Base-by-base conservation (phyloP, 306 rosid species). In the Dryas drummondii region DNA sequence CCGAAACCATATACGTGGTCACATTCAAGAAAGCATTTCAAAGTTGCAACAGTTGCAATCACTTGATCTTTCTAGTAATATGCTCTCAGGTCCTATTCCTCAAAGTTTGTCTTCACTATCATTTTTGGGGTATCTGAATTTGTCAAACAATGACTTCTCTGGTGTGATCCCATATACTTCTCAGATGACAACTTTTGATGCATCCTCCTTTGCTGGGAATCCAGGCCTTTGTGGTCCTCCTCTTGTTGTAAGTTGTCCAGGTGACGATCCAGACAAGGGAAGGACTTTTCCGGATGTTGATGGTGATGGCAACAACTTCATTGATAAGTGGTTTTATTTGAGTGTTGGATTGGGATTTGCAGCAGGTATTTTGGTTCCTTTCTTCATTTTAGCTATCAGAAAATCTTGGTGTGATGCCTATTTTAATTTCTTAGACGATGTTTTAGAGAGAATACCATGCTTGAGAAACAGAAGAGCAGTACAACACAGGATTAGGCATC, bases 281-380 rank as follows among this genome's bases (percentile, higher is more conserved):
- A 16, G 16, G n/a, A 4, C n/a, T 10, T 0, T 13, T 4, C 1
- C 17, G 4, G n/a, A 26, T 52, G 5, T 7, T 3, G 56, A 53
- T 40, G 48, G 4, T 9, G 6, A 45, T 42, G 81, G 65, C 9
- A 68, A 71, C 48, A 57, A n/a, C n/a, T n/a, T 83, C 10, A 27
- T 78, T 57, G 87, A 84, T 48, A 66, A 72, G 3, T 80, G 84
- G 85, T 86, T 88, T 80, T 84, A 82, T 79, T 47, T 82, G 71
- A 79, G 87, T 56, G 77, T 80, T 80, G 92, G 88, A 54, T 66
- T 85, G 81, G 92, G 88, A 44, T 80, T 81, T 77, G 84, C 85
- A 57, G 72, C 76, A 19, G 85, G 84, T 6, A 12, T 77, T 48
- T 51, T 83, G 3, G 80, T 81, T 71, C 86, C 89, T 57, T 83